A percentile compares a stretch with the other conserved stretches of the same genome.
These are phyloP conservation scores for Phytophthora tentaculata DNA, from an alignment of 352 stramenopile genomes.

Conservation along the genomic window DNA sequence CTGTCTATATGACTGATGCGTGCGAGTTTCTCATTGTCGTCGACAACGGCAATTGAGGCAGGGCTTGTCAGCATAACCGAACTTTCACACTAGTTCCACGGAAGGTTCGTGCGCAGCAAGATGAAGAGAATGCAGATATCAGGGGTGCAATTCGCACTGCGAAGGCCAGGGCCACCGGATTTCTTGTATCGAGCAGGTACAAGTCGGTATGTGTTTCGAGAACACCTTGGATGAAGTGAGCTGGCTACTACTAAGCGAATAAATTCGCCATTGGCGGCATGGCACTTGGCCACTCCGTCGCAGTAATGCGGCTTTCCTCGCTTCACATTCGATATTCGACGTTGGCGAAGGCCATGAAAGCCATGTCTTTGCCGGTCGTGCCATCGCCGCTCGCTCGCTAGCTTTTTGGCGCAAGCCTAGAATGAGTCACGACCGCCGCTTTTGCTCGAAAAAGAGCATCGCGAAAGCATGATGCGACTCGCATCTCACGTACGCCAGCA, in stretches of 20 bases:
- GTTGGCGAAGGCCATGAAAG: no score
- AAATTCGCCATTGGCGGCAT: constrained; percentile 12
- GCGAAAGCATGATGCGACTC: constrained; percentile 13
- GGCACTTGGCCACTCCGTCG: constrained; percentile 16
- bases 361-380: constrained; percentile 34
- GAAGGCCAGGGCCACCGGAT: constrained; percentile 2
- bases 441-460: constrained; percentile 35
- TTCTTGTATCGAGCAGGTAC: constrained; percentile 2
- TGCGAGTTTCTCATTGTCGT: no score
- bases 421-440: constrained; percentile 7
- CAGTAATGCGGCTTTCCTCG: constrained; percentile 34
- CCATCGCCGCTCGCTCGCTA: constrained; percentile 11
- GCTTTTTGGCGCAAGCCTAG: constrained; percentile 3
- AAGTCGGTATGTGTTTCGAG: constrained; percentile 6
- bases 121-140: constrained; percentile 14
- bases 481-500: constrained; percentile 31
- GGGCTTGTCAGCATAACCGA: neutral
- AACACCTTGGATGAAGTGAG: constrained; percentile 1
- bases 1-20: no score
- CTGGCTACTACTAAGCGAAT: constrained; percentile 4
- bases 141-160: no score
- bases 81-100: neutral
- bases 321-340: constrained; percentile 28
- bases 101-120: constrained; percentile 2
- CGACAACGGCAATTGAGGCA: neutral